phyloP scores from a whole-genome alignment of 345 rosid species.

The Crucihimalaya himalaica region DNA sequence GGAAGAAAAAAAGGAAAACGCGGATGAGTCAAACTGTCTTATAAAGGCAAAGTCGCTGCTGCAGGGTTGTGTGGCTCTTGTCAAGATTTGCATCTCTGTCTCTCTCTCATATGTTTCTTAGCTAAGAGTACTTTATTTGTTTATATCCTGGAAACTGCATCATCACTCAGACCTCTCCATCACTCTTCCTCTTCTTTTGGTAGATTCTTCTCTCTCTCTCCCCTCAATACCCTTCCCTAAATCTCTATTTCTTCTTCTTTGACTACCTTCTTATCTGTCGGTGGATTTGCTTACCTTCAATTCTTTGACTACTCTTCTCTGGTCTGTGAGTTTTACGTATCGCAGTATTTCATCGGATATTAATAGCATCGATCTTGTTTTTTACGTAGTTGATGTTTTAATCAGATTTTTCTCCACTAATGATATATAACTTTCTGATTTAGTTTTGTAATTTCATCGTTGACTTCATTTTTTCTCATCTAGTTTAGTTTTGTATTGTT shows the following conservation, averaged over 20 bases:
- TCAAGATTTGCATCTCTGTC: slow-evolving; percentile 20
- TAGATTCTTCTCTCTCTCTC: slow-evolving; percentile 20
- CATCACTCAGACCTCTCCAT: slow-evolving; percentile 2
- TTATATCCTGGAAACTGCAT: slow-evolving; percentile 22
- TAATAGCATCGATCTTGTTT: neutral
- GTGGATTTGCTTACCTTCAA: slow-evolving; percentile 14
- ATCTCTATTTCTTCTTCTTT: neutral
- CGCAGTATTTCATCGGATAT: neutral
- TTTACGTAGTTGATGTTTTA: neutral
- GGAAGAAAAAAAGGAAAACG: neutral
- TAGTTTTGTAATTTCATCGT: neutral
- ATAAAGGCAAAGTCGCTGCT: neutral
- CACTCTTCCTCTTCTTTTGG: slow-evolving; percentile 26
- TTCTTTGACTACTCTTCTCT: neutral
- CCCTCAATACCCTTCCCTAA: neutral
- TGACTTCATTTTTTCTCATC: slow-evolving; percentile 6
- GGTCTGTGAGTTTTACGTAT: neutral
- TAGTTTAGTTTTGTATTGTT: neutral
- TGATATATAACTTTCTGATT: neutral
- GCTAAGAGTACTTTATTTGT: neutral
- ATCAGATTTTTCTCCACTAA: neutral
- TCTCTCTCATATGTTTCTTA: neutral
- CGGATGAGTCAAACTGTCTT: neutral
- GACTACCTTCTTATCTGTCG: neutral
- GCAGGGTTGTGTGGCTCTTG: slow-evolving; percentile 26